These are phyloP conservation scores for Floccularia luteovirens DNA, from an alignment of 768 basidiomycete genomes.

Conservation along the genomic window DNA sequence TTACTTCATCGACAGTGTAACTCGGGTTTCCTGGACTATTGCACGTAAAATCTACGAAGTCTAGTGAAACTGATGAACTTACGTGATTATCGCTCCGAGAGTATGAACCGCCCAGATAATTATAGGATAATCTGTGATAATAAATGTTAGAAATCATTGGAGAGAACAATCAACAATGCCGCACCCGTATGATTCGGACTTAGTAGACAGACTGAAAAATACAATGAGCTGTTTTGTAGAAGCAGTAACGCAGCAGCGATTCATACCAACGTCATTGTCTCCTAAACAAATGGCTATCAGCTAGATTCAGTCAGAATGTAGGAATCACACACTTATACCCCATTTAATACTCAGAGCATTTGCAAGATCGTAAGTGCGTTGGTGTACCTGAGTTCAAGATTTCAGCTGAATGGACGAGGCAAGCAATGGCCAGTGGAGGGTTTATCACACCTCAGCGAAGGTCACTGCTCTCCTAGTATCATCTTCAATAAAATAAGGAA, in stretches of 20 bases:
- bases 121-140: constrained; percentile 41
- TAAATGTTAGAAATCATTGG: constrained; percentile 2
- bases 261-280: constrained; percentile 44
- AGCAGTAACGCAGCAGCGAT: constrained; percentile 3
- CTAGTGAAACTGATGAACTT: constrained; percentile 11
- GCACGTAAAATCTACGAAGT: not conserved
- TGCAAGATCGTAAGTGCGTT: constrained; percentile 43
- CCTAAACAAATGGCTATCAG: constrained; percentile 21
- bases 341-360: constrained; percentile 43
- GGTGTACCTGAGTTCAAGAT: constrained; percentile 15
- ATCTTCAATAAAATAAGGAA: constrained; percentile 58
- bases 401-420: constrained; percentile 11
- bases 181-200: constrained; percentile 61
- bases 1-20: constrained; percentile 50
- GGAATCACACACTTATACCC: constrained; percentile 31
- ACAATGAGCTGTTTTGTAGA: not conserved
- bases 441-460: constrained; percentile 37
- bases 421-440: constrained; percentile 17
- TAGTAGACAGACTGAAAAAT: constrained; percentile 45
- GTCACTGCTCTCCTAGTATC: constrained; percentile 33
- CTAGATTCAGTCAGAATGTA: not conserved
- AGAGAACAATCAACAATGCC: not conserved
- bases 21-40: constrained; percentile 55
- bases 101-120: constrained; percentile 55
- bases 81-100: constrained; percentile 54